phyloP scores from a whole-genome alignment of 1,284 basidiomycete genomes.

The Malassezia restricta region DNA sequence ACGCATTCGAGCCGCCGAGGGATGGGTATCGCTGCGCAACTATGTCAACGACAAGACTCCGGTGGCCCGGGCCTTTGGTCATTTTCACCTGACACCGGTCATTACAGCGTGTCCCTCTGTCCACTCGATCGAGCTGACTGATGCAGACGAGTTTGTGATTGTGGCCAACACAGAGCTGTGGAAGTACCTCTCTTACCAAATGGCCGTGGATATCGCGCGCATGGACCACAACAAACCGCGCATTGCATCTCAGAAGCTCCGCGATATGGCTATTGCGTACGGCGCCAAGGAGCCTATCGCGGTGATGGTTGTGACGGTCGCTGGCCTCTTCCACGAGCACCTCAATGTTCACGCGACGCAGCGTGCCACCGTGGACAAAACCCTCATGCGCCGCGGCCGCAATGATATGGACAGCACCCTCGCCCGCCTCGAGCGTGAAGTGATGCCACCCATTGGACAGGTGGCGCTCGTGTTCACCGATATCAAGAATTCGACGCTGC shows the following conservation, averaged over 20 bases:
- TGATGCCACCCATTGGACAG: slow-evolving; percentile 74
- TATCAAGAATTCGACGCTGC: slow-evolving; percentile 87
- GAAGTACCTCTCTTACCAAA: slow-evolving; percentile 89
- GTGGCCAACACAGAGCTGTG: slow-evolving; percentile 84
- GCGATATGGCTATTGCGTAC: slow-evolving; percentile 93
- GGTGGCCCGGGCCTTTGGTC: slow-evolving; percentile 83
- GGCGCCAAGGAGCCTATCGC: slow-evolving; percentile 86
- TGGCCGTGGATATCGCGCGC: slow-evolving; percentile 89
- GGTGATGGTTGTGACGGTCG: slow-evolving; percentile 91
- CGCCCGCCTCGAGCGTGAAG: slow-evolving; percentile 62
- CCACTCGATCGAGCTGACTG: slow-evolving; percentile 58
- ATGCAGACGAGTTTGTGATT: slow-evolving; percentile 91
- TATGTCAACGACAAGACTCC: slow-evolving; percentile 84
- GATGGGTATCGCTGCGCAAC: slow-evolving; percentile 90
- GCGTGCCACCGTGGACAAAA: slow-evolving; percentile 14
- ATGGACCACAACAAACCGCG: slow-evolving; percentile 73
- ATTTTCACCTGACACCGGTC: slow-evolving; percentile 78
- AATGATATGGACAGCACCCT: slow-evolving; percentile 46
- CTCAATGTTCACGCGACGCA: slow-evolving; percentile 23
- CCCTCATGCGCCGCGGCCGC: slow-evolving; percentile 26
- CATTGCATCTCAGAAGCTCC: slow-evolving; percentile 90
- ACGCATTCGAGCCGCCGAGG: slow-evolving; percentile 80
- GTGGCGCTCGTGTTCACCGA: slow-evolving; percentile 95
- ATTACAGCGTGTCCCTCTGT: slow-evolving; percentile 81
- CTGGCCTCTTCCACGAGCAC: slow-evolving; percentile 57